A percentile compares a stretch with the other conserved stretches of the same genome.
phyloP scores from a whole-genome alignment of 2,329 filamentous ascomycete species.

The Fonsecaea nubica region DNA sequence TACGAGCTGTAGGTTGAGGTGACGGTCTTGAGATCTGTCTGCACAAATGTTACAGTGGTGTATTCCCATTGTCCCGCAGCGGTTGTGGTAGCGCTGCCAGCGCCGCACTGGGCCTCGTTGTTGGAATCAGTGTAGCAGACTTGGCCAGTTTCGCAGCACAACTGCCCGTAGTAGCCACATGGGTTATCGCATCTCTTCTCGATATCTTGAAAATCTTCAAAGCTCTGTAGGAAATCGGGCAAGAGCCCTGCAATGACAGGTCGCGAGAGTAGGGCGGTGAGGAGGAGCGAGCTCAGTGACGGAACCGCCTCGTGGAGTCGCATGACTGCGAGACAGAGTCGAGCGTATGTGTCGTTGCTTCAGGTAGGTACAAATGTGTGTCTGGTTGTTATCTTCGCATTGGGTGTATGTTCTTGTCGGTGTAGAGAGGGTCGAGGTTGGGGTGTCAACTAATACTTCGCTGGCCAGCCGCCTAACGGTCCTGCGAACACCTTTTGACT shows the following conservation, averaged over 20 bases:
- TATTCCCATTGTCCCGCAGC: conserved; percentile 56
- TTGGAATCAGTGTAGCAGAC: conserved; percentile 58
- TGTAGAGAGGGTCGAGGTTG: neutral
- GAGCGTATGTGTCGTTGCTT: conserved; percentile 1
- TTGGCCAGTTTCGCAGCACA: conserved; percentile 57
- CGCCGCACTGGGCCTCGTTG: conserved; percentile 57
- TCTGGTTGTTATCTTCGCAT: conserved; percentile 24
- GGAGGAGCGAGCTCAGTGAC: conserved; percentile 30
- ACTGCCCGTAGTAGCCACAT: conserved; percentile 60
- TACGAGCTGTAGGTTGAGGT: conserved; percentile 61
- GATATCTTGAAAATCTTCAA: conserved; percentile 37
- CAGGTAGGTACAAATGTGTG: conserved; percentile 15
- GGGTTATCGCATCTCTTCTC: conserved; percentile 52
- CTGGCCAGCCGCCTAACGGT: neutral
- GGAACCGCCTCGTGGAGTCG: conserved; percentile 27
- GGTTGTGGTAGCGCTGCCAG: conserved; percentile 35
- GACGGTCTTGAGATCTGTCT: conserved; percentile 61
- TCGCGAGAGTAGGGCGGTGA: conserved; percentile 28
- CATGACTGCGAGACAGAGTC: conserved; percentile 30
- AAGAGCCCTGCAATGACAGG: conserved; percentile 36
- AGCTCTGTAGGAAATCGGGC: conserved; percentile 37
- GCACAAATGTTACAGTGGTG: conserved; percentile 64
- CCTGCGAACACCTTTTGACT: neutral
- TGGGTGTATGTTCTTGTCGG: conserved; percentile 5
- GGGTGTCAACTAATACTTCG: conserved; percentile 5